These are phyloP conservation scores for Cucurbita moschata DNA, from an alignment of 306 rosid genomes.

Conservation along the genomic window DNA sequence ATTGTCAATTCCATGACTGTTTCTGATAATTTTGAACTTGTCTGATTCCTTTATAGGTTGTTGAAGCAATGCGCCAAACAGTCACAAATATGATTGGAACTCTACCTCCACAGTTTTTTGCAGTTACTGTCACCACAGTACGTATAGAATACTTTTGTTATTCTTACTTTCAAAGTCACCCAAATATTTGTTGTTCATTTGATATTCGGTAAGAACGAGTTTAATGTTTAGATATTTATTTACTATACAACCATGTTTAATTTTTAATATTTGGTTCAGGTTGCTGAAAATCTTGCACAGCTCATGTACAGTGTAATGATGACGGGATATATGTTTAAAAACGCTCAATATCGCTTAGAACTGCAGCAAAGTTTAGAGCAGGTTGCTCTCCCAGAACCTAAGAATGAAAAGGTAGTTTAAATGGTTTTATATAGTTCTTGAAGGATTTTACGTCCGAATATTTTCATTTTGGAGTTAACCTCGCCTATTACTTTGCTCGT, in stretches of 20 bases:
- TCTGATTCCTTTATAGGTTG: constrained; percentile 40
- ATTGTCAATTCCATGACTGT: background rate
- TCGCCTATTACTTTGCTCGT: background rate
- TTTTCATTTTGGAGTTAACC: background rate
- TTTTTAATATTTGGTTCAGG: constrained; percentile 31
- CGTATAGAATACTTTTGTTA: constrained; percentile 8
- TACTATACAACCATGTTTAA: constrained; percentile 1
- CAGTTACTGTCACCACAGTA: constrained; percentile 77
- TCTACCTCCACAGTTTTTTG: constrained; percentile 84
- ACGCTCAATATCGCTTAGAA: constrained; percentile 87
- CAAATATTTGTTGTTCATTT: background rate
- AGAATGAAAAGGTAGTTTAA: constrained; percentile 47
- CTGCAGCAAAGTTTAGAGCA: constrained; percentile 88
- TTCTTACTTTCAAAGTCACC: background rate
- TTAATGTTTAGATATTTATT: background rate
- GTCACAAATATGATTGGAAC: constrained; percentile 98
- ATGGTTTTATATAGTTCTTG: background rate
- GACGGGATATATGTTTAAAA: constrained; percentile 97
- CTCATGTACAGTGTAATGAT: constrained; percentile 97
- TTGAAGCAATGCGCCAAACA: constrained; percentile 95
- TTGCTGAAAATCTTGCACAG: constrained; percentile 95
- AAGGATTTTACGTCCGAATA: background rate
- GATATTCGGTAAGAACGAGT: constrained; percentile 9
- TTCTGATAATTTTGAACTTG: background rate
- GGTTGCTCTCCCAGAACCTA: constrained; percentile 79